Conservation (phyloP, 1,284 basidiomycete species). For the Microbotryum lychnidis-dioicae region DNA sequence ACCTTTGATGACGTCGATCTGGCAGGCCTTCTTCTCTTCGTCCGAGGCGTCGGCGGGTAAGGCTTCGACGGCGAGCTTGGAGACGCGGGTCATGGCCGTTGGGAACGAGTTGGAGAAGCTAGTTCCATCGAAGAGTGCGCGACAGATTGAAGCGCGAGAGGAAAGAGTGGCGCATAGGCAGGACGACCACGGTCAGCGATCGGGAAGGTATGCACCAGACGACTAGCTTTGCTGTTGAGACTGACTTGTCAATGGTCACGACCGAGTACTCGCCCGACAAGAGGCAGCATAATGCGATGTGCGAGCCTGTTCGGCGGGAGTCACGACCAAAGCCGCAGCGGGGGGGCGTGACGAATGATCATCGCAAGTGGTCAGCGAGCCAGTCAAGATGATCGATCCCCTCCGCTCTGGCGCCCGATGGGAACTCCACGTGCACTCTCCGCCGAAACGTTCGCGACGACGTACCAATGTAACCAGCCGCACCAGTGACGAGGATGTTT, state of each 20-base stretch:
- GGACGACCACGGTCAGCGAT: neutral
- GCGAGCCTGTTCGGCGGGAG: constrained; percentile 34
- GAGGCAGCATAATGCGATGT: constrained; percentile 43
- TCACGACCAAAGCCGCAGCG: neutral
- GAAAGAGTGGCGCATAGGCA: neutral
- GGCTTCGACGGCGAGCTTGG: constrained; percentile 41
- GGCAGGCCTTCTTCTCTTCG: constrained; percentile 40
- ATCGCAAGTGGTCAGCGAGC: neutral
- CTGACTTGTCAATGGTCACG: constrained; percentile 37
- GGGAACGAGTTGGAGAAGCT: constrained; percentile 45
- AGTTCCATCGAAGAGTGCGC: neutral
- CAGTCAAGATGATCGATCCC: no score
- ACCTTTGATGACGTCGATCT: constrained; percentile 60
- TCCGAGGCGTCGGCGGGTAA: constrained; percentile 41
- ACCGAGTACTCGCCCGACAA: constrained; percentile 43
- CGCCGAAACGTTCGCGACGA: neutral
- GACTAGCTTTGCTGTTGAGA: neutral
- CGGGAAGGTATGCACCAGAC: no score
- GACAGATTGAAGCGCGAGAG: neutral
- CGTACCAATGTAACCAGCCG: constrained; percentile 35
- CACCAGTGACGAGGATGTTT: constrained; percentile 31
- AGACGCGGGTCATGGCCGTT: constrained; percentile 41
- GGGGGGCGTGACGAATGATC: no score
- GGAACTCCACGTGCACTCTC: neutral
- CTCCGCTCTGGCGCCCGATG: neutral